phyloP scores from a whole-genome alignment of 2,329 filamentous ascomycete genomes.

The Trichoderma brevicompactum region DNA sequence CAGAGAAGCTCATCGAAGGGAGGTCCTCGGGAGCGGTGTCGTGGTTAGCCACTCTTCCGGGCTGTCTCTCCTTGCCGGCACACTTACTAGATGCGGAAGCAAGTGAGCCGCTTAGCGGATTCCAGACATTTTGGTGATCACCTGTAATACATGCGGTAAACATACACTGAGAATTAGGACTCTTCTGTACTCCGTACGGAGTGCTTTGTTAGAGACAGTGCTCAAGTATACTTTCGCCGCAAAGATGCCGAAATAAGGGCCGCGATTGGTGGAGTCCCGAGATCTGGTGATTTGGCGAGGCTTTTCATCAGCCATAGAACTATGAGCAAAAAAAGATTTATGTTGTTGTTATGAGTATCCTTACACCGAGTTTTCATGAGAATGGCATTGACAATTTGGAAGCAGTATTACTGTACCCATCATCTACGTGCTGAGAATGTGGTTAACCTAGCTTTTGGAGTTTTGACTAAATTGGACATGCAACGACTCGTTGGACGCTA shows the following conservation, averaged over 20 bases:
- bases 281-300: too few species aligned
- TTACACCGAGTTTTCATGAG: too few species aligned
- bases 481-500: too few species aligned
- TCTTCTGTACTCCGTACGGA: background rate
- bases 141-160: background rate
- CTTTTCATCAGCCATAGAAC: background rate
- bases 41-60: background rate
- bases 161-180: too few species aligned
- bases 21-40: background rate
- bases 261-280: background rate
- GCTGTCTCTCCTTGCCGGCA: background rate
- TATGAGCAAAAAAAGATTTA: too few species aligned
- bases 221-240: background rate
- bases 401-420: too few species aligned
- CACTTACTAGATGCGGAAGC: background rate
- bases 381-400: too few species aligned
- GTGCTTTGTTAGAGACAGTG: background rate
- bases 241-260: background rate
- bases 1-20: background rate
- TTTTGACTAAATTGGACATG: too few species aligned
- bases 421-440: too few species aligned
- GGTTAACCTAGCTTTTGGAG: too few species aligned
- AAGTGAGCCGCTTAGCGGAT: background rate
- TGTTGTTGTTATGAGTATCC: too few species aligned
- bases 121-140: background rate